Conservation (phyloP, 2,329 filamentous ascomycete genomes). For the Aspergillus sp. region DNA sequence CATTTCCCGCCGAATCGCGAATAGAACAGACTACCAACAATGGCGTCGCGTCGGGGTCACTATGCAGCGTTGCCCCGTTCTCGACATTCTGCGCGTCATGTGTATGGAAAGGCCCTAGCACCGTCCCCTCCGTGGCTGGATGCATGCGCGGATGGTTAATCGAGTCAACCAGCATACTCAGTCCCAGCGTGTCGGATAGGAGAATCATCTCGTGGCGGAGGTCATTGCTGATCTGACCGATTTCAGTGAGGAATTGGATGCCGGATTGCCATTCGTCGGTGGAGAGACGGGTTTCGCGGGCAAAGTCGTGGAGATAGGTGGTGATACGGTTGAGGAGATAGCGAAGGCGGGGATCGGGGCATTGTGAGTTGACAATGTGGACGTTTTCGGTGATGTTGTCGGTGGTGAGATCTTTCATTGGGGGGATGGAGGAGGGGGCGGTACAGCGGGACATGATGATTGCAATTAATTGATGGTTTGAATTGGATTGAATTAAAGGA, state of each 20-base stretch:
- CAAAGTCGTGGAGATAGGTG: constrained; percentile 73
- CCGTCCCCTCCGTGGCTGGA: constrained; percentile 19
- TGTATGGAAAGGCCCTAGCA: constrained; percentile 24
- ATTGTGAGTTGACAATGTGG: constrained; percentile 65
- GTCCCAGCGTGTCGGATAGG: constrained; percentile 18
- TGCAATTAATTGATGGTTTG: background rate
- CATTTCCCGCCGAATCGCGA: constrained; percentile 16
- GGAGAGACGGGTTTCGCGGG: constrained; percentile 68
- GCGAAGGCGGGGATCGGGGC: constrained; percentile 56
- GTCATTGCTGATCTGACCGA: constrained; percentile 66
- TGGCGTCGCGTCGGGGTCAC: constrained; percentile 12
- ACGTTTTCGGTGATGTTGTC: constrained; percentile 73
- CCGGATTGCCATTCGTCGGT: constrained; percentile 71
- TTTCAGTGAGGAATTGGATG: constrained; percentile 62
- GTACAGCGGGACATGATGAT: background rate
- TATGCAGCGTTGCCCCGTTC: constrained; percentile 15
- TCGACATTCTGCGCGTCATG: constrained; percentile 19
- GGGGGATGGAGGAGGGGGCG: constrained; percentile 12
- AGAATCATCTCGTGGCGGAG: constrained; percentile 13
- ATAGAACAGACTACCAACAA: constrained; percentile 15
- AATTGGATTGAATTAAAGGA: background rate
- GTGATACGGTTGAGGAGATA: constrained; percentile 67
- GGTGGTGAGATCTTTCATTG: constrained; percentile 62
- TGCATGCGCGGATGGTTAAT: constrained; percentile 17
- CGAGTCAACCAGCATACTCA: constrained; percentile 22